Base-by-base conservation (phyloP, 306 rosid species). In the Trifolium dubium region DNA sequence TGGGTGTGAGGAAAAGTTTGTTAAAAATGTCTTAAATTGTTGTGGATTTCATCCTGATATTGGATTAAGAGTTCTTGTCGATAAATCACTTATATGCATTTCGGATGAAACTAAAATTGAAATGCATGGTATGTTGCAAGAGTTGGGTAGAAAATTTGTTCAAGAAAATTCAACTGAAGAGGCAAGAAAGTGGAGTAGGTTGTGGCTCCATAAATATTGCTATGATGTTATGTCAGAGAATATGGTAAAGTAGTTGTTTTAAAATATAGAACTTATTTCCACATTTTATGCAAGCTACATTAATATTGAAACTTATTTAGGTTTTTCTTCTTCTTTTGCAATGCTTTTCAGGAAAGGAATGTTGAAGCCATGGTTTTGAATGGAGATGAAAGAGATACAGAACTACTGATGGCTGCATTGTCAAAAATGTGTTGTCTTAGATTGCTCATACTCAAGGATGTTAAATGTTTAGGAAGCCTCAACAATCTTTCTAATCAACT, bases 71-170 rank as follows among this genome's bases (percentile, higher is more conserved):
- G 62, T 60, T 80, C 77, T 74, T 0, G 3, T 69, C 51, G 73
- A 80, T 17, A 74, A 74, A 64, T 75, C 84, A 12, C 81, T 81
- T 4, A 7, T 51, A 15, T 6, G 11, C 8, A 0, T 2, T 10
- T 0, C 3, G 0, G 0, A 0, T 0, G 0, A 6, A 0, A 0
- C 0, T 0, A 5, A 2, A 18, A 0, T 64, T 37, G 0, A 3
- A 17, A 80, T 80, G 80, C 77, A 74, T 32, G 4, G 13, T 3
- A 18, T 69, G 61, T 62, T 80, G 2, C 0, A 0, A 18, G 73
- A 74, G 34, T 0, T 80, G 18, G 79, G 84, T 8, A 50, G 0
- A 4, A 53, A 40, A 40, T 51, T 80, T 31, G 68, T 77, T 10
- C 12, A 7, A 40, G 67, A 76, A 50, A 44, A 79, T 6, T 47